Conservation (phyloP, 164 flowering plant species). For the Aristolochia californica region DNA sequence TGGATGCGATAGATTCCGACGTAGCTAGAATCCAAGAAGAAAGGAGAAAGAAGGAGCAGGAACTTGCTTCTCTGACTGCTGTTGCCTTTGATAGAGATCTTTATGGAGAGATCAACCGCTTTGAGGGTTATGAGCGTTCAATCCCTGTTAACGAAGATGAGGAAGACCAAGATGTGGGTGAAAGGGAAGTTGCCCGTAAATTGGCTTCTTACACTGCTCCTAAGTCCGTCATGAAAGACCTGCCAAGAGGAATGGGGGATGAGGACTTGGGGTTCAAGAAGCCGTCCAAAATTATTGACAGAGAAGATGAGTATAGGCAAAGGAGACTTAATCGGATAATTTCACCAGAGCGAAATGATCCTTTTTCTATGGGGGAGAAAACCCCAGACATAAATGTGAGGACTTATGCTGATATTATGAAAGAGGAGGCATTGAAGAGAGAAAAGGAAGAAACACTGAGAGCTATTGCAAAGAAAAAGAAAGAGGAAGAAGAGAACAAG, state of each 20-base stretch:
- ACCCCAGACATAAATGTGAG: constrained; percentile 69
- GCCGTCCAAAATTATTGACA: constrained; percentile 54
- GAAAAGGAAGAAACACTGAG: constrained; percentile 66
- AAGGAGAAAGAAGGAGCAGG: constrained; percentile 57
- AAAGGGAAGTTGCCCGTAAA: constrained; percentile 52
- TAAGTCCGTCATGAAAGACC: constrained; percentile 49
- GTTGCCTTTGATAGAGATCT: constrained; percentile 67
- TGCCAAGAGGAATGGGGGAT: constrained; percentile 44
- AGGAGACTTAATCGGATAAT: constrained; percentile 61
- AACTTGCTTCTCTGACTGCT: constrained; percentile 59
- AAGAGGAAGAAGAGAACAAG: constrained; percentile 68
- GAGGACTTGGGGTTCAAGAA: constrained; percentile 51
- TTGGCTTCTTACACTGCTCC: constrained; percentile 88
- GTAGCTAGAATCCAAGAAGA: constrained; percentile 77
- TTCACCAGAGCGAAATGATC: constrained; percentile 84
- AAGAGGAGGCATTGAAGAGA: constrained; percentile 64
- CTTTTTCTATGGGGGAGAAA: constrained; percentile 80
- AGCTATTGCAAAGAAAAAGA: constrained; percentile 69
- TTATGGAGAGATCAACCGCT: constrained; percentile 43
- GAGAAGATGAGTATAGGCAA: constrained; percentile 85
- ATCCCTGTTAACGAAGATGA: constrained; percentile 86
- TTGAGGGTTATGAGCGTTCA: constrained; percentile 53
- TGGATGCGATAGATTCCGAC: constrained; percentile 43
- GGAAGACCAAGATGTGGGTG: constrained; percentile 32
- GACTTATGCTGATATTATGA: constrained; percentile 89